Conservation (phyloP, 2,329 filamentous ascomycete genomes). For the Berkeleyomyces rouxiae region DNA sequence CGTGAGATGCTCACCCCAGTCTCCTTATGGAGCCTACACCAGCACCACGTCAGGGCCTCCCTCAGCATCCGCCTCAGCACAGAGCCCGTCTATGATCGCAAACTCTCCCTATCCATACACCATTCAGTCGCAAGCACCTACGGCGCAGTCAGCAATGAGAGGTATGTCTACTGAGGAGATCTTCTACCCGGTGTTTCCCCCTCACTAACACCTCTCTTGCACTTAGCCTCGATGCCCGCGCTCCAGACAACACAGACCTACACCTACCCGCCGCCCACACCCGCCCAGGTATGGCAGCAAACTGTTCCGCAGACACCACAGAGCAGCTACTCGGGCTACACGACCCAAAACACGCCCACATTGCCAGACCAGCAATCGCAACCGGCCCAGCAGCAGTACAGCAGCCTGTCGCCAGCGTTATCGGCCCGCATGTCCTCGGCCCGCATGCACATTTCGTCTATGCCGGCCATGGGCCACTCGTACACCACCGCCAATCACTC, state of each 20-base stretch:
- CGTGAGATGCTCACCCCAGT: constrained; percentile 37
- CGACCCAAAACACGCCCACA: constrained; percentile 29
- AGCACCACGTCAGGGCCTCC: constrained; percentile 29
- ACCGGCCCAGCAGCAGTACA: not conserved
- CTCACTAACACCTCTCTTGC: constrained; percentile 33
- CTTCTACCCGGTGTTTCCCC: not conserved
- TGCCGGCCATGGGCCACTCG: constrained; percentile 42
- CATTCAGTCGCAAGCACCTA: constrained; percentile 52
- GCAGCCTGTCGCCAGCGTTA: not conserved
- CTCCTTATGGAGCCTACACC: constrained; percentile 23
- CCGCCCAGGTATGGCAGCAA: constrained; percentile 44
- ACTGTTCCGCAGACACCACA: constrained; percentile 42
- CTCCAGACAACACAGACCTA: constrained; percentile 39
- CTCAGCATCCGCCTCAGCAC: constrained; percentile 26
- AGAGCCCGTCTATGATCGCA: constrained; percentile 50
- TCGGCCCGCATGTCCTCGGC: constrained; percentile 34
- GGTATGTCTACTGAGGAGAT: constrained; percentile 28
- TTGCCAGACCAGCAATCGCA: not conserved
- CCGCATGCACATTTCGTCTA: constrained; percentile 44
- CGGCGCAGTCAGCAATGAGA: constrained; percentile 56
- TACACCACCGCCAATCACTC: constrained; percentile 36
- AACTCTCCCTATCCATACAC: constrained; percentile 52
- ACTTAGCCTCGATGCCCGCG: constrained; percentile 33
- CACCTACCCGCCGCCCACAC: constrained; percentile 42
- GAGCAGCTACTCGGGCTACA: constrained; percentile 35